A percentile compares a stretch with the other conserved stretches of the same genome.
Conservation (phyloP, 139 green algal species). For the Chlamydomonas incerta region DNA sequence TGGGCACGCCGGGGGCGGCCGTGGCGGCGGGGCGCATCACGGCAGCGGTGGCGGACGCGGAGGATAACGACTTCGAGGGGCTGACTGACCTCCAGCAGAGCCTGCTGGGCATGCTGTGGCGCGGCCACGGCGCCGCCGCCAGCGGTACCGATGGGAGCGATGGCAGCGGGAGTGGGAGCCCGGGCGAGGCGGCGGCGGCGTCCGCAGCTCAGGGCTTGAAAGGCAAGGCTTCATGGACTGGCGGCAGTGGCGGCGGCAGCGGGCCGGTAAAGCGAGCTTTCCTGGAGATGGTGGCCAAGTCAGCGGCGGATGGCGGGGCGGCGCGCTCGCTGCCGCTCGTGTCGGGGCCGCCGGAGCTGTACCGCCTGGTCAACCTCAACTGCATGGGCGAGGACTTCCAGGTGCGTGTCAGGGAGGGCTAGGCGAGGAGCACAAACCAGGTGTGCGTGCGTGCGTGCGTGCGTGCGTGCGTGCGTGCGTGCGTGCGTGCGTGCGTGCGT, state of each 20-base stretch:
- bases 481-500: too few species aligned
- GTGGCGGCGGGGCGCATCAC: too few species aligned
- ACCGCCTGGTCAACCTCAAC: slow-evolving; percentile 49
- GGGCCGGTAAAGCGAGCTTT: background rate
- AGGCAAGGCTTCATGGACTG: background rate
- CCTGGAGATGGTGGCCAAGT: slow-evolving; percentile 19
- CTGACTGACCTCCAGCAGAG: slow-evolving; percentile 36
- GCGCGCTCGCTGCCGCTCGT: background rate
- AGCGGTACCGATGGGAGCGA: background rate
- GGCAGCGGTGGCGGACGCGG: background rate
- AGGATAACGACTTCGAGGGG: background rate
- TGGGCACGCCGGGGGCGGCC: background rate
- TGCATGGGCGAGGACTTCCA: slow-evolving; percentile 48
- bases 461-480: too few species aligned
- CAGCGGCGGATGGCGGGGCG: background rate
- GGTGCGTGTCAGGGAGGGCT: too few species aligned
- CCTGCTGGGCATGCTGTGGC: slow-evolving; percentile 23
- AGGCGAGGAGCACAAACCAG: too few species aligned
- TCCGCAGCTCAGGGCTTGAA: background rate
- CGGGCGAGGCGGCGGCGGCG: background rate
- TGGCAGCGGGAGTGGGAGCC: background rate
- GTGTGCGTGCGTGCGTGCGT: too few species aligned
- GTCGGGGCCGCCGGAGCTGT: slow-evolving; percentile 5
- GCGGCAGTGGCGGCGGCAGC: background rate
- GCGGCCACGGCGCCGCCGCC: background rate